phyloP scores from a whole-genome alignment of 495 filamentous ascomycete species.

The Penicillium verhagenii region DNA sequence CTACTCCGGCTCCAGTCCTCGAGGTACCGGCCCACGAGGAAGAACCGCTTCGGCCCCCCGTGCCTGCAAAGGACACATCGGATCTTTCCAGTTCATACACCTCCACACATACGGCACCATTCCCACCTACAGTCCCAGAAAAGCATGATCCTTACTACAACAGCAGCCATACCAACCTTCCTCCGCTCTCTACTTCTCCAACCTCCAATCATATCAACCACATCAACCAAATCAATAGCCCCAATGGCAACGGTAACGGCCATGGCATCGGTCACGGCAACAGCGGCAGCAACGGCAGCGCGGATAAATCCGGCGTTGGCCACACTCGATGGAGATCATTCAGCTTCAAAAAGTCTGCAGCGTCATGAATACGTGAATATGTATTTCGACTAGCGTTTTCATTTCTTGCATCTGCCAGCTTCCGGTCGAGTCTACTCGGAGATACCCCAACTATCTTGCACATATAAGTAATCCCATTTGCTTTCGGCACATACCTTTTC shows the following conservation, averaged over 20 bases:
- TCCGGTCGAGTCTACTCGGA: conserved; percentile 15
- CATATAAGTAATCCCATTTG: conserved; percentile 22
- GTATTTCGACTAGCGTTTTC: conserved; percentile 20
- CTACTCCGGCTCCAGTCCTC: conserved; percentile 12
- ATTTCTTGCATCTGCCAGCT: conserved; percentile 15
- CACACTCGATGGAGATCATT: conserved; percentile 29
- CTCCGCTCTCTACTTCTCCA: conserved; percentile 4
- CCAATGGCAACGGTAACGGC: neutral
- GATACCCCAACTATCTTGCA: conserved; percentile 26
- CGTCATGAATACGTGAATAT: conserved; percentile 16
- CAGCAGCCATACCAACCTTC: neutral
- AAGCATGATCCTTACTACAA: neutral
- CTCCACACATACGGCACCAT: neutral
- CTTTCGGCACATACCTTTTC: conserved; percentile 38
- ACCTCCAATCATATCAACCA: conserved; percentile 10
- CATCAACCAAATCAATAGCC: neutral
- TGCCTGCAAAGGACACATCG: conserved; percentile 15
- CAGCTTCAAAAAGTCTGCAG: conserved; percentile 28
- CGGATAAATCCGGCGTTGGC: neutral
- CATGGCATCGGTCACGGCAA: conserved; percentile 4
- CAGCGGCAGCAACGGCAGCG: neutral
- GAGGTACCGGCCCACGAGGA: conserved; percentile 18
- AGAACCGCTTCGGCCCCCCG: conserved; percentile 4
- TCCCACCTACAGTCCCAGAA: conserved; percentile 3
- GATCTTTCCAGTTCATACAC: conserved; percentile 12